A percentile compares a stretch with the other conserved stretches of the same genome.
These are phyloP conservation scores for Cladosporium sp. DNA, from an alignment of 2,329 filamentous ascomycete species.

Conservation along the genomic window DNA sequence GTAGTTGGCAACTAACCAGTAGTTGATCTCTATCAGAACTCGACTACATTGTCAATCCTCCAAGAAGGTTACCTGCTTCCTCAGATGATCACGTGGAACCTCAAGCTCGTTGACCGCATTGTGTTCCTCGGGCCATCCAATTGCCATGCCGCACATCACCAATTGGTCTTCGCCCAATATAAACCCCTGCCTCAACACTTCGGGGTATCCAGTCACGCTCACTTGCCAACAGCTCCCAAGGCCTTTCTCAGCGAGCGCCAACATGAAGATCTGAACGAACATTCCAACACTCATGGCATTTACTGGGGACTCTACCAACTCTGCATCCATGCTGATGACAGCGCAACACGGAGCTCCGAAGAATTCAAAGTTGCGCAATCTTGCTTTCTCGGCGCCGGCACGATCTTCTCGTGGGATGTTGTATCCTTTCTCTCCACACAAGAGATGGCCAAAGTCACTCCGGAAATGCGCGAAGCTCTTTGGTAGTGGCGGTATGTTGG, in stretches of 20 bases:
- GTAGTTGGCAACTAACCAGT: not conserved
- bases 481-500: constrained; percentile 24
- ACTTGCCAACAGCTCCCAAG: constrained; percentile 28
- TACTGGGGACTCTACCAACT: constrained; percentile 11
- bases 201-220: constrained; percentile 29
- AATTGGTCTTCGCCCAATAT: constrained; percentile 23
- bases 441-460: constrained; percentile 25
- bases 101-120: constrained; percentile 3
- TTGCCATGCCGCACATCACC: constrained; percentile 29
- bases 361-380: constrained; percentile 27
- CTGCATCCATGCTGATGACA: constrained; percentile 26
- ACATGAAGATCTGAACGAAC: constrained; percentile 30
- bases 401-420: constrained; percentile 22
- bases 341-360: constrained; percentile 27
- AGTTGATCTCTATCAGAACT: not conserved
- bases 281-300: constrained; percentile 28
- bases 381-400: constrained; percentile 18
- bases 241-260: constrained; percentile 27
- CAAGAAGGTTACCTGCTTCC: constrained; percentile 1
- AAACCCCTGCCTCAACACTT: constrained; percentile 26
- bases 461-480: constrained; percentile 25
- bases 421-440: constrained; percentile 30
- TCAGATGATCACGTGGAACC: not conserved
- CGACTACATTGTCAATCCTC: not conserved
- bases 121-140: constrained; percentile 24